A percentile compares a stretch with the other conserved stretches of the same genome.
Evolutionary conservation across 306 rosid species (phyloP).

Genomic region (Cucurbita maxima): DNA sequence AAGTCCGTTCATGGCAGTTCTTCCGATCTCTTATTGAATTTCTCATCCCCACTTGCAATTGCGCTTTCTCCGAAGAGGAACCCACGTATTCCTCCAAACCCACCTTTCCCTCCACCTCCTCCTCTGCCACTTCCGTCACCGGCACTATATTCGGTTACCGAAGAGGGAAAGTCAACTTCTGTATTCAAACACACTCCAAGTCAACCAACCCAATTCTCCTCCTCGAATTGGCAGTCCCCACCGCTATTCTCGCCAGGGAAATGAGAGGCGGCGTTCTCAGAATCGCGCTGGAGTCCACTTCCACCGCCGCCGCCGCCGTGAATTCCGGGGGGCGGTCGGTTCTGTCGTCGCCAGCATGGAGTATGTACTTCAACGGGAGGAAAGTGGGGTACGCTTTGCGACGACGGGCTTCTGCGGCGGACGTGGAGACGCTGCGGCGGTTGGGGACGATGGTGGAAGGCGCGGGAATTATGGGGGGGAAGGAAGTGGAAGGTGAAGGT

Average conservation of each 20-base stretch:
- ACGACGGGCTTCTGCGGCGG: slow-evolving; percentile 28
- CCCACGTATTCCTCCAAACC: neutral
- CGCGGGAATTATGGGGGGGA: slow-evolving; percentile 32
- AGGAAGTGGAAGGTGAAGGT: neutral
- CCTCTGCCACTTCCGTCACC: slow-evolving; percentile 20
- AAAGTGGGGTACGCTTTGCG: slow-evolving; percentile 55
- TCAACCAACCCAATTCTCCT: slow-evolving; percentile 45
- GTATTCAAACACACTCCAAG: slow-evolving; percentile 43
- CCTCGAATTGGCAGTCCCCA: slow-evolving; percentile 51
- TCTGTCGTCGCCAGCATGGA: slow-evolving; percentile 58
- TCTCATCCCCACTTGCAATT: slow-evolving; percentile 62
- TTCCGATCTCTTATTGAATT: slow-evolving; percentile 61
- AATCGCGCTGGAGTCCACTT: slow-evolving; percentile 43
- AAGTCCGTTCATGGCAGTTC: slow-evolving; percentile 81
- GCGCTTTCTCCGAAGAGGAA: slow-evolving; percentile 27
- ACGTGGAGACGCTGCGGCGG: slow-evolving; percentile 31
- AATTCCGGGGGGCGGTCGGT: slow-evolving; percentile 7
- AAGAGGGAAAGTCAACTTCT: slow-evolving; percentile 44
- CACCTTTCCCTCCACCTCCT: neutral
- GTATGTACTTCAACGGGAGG: slow-evolving; percentile 55
- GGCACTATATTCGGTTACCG: slow-evolving; percentile 81
- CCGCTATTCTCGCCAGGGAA: slow-evolving; percentile 54
- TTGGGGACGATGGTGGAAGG: slow-evolving; percentile 47
- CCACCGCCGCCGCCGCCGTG: neutral
- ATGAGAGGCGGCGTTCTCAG: slow-evolving; percentile 72